These are phyloP conservation scores for Phytophthora idaei DNA, from an alignment of 352 stramenopile genomes.

Conservation along the genomic window DNA sequence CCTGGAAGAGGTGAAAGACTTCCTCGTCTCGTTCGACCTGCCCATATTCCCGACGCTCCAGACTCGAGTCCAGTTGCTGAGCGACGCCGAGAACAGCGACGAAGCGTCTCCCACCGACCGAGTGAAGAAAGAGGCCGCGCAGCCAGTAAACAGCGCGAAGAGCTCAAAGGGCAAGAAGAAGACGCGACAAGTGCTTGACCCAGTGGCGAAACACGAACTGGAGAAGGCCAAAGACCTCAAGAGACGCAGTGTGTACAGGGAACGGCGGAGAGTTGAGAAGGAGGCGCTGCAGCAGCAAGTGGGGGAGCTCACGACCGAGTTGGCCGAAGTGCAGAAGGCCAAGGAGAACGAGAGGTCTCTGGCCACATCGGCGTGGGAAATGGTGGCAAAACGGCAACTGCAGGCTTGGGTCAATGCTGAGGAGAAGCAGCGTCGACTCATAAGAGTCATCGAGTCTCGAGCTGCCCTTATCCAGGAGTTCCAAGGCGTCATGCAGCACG, in stretches of 20 bases:
- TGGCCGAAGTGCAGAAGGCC: slow-evolving; percentile 5
- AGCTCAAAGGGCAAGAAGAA: slow-evolving; percentile 8
- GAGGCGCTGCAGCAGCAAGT: slow-evolving; percentile 22
- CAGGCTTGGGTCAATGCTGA: slow-evolving; percentile 22
- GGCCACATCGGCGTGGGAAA: slow-evolving; percentile 16
- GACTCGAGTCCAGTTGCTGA: neutral
- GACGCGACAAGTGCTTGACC: neutral
- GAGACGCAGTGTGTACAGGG: slow-evolving; percentile 21
- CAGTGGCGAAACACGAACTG: slow-evolving; percentile 18
- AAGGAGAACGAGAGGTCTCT: slow-evolving; percentile 6
- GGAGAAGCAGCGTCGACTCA: slow-evolving; percentile 12
- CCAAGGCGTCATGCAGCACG: slow-evolving; percentile 1
- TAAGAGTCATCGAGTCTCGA: slow-evolving; percentile 9
- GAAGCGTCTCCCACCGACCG: neutral
- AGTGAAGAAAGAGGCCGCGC: neutral
- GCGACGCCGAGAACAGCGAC: neutral
- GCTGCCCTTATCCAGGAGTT: slow-evolving; percentile 21
- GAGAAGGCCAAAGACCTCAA: slow-evolving; percentile 28
- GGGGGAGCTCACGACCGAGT: slow-evolving; percentile 20
- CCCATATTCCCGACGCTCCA: slow-evolving; percentile 13
- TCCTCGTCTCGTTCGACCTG: slow-evolving; percentile 30
- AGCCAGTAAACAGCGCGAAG: neutral
- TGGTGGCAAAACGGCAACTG: slow-evolving; percentile 24
- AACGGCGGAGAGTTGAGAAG: slow-evolving; percentile 17
- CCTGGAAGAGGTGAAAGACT: slow-evolving; percentile 25